Conservation (phyloP, 441 rosid genomes). For the Bruguiera hainesii region DNA sequence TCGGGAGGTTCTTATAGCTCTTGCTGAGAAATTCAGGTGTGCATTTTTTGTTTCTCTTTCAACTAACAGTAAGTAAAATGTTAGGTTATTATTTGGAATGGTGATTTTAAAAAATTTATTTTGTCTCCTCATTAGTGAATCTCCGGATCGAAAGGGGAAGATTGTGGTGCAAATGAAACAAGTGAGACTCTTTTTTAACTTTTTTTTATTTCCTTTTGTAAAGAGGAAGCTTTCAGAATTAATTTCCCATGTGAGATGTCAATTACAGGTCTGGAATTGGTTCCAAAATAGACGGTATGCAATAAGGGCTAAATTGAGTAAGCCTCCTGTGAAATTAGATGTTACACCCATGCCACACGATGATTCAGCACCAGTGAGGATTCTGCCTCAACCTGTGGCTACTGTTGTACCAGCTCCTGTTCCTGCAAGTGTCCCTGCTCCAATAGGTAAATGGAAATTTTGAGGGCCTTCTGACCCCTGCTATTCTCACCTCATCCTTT, state of each 20-base stretch:
- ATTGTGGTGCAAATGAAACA: slow-evolving; percentile 89
- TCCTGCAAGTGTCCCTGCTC: slow-evolving; percentile 40
- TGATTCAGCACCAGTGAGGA: slow-evolving; percentile 54
- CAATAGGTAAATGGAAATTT: slow-evolving; percentile 49
- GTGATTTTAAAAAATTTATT: not conserved
- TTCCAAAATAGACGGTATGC: slow-evolving; percentile 98
- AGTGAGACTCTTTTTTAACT: slow-evolving; percentile 39
- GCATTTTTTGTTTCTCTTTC: slow-evolving; percentile 17
- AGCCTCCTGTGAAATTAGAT: slow-evolving; percentile 76
- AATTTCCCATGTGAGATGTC: slow-evolving; percentile 7
- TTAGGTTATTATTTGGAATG: not conserved
- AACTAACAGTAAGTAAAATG: slow-evolving; percentile 5
- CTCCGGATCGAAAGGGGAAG: slow-evolving; percentile 79
- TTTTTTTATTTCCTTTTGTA: not conserved
- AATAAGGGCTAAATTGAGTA: slow-evolving; percentile 74
- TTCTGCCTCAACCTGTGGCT: slow-evolving; percentile 57
- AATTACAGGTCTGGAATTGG: slow-evolving; percentile 93
- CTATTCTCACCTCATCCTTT: not conserved
- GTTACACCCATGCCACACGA: slow-evolving; percentile 65
- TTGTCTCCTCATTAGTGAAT: slow-evolving; percentile 51
- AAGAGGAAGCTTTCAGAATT: slow-evolving; percentile 4
- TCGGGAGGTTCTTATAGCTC: slow-evolving; percentile 66
- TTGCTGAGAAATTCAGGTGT: slow-evolving; percentile 90
- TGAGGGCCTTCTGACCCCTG: not conserved
- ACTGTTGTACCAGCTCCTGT: slow-evolving; percentile 44